Base-by-base conservation (phyloP, 2,329 filamentous ascomycete genomes). In the Aspergillus sp. region DNA sequence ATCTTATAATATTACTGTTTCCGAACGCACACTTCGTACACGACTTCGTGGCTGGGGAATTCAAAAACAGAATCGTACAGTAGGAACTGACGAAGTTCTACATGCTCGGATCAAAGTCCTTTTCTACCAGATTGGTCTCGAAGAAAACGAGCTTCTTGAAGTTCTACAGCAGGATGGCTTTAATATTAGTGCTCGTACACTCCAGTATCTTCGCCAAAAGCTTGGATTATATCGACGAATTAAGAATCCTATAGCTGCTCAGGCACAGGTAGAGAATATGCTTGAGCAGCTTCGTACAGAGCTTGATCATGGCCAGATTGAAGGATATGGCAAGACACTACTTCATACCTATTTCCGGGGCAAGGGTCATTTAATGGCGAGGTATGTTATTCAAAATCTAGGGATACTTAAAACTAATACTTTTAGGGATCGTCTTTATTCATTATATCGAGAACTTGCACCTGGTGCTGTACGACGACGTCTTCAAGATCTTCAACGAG, bases 151-250 rank as follows among this genome's bases (percentile, higher is more conserved):
- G n/a, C 45, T 63, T 22, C 22, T 62, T 5, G 33, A 40, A n/a
- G 52, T 64, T 52, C 47, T 64, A 22, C n/a, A 54, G 9, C 47
- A 54, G 2, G 60, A 64, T 24, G 60, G 57, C 20, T 60, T 55
- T 22, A 13, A 47, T 37, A 54, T 64, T 27, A 46, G 41, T 5
- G 15, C 27, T 19, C 52, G 60, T 19, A 62, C 50, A 2, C 44
- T 62, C 1, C 48, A 59, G 30, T 45, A 50, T 45, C 37, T 63
- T 12, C 54, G 55, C 19, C 39, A 48, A 17, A 20, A 41, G 8
- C 52, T 60, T 11, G 57, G 61, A 1, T 54, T 63, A 9, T 47
- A 30, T 50, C 22, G 19, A 3, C 46, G 56, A 53, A n/a, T 42
- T 49, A 46, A 37, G 52, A n/a, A 59, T 57, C 19, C 47, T 54